These are phyloP conservation scores for Salinomyces thailandicus DNA, from an alignment of 2,329 filamentous ascomycete genomes.

Conservation along the genomic window DNA sequence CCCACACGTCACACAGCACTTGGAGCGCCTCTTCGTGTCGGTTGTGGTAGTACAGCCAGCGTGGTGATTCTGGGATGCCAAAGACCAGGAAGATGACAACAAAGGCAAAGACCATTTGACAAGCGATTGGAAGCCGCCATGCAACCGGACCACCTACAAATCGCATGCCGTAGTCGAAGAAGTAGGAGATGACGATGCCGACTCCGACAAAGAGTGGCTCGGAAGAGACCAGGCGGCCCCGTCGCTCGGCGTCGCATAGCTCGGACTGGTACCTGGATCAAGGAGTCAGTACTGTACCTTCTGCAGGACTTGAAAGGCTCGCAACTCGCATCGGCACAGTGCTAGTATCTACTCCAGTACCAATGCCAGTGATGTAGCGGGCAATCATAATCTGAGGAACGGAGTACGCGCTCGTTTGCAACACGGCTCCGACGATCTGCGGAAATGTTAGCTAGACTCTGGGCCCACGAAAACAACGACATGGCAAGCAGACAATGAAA, in stretches of 20 bases:
- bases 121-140: slow-evolving; percentile 39
- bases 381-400: slow-evolving; percentile 38
- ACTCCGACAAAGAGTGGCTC: slow-evolving; percentile 28
- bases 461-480: neutral
- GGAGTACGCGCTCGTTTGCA: slow-evolving; percentile 37
- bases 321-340: slow-evolving; percentile 15
- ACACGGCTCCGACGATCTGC: slow-evolving; percentile 32
- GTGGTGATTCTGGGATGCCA: slow-evolving; percentile 30
- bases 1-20: slow-evolving; percentile 26
- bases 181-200: slow-evolving; percentile 25
- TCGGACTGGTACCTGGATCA: slow-evolving; percentile 33
- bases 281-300: too few species aligned
- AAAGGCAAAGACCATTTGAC: slow-evolving; percentile 30
- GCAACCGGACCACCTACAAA: slow-evolving; percentile 33
- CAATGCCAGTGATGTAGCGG: slow-evolving; percentile 39
- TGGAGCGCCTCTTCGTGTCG: slow-evolving; percentile 24
- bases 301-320: too few species aligned
- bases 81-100: slow-evolving; percentile 32
- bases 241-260: slow-evolving; percentile 23
- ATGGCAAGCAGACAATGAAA: slow-evolving; percentile 27
- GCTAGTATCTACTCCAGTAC: slow-evolving; percentile 36
- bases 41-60: slow-evolving; percentile 30
- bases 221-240: slow-evolving; percentile 25
- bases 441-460: neutral
- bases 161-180: slow-evolving; percentile 30